Conservation (phyloP, 2,329 filamentous ascomycete genomes). For the Talaromyces verruculosus region DNA sequence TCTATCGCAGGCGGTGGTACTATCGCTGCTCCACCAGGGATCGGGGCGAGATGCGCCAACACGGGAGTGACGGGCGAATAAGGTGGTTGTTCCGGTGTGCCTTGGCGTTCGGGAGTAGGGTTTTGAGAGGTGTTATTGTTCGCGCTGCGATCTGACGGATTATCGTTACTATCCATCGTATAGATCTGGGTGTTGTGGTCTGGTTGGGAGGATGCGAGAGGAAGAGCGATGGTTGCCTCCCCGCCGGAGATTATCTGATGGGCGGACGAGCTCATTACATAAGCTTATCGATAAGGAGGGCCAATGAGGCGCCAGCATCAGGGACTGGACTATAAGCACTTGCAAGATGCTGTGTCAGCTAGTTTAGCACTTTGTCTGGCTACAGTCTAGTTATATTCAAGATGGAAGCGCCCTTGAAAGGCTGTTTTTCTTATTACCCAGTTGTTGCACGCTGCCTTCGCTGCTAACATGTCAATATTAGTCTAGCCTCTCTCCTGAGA, state of each 20-base stretch:
- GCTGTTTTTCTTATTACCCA: too few species aligned
- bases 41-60: slow-evolving; percentile 38
- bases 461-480: too few species aligned
- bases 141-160: slow-evolving; percentile 14
- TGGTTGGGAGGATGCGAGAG: background rate
- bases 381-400: too few species aligned
- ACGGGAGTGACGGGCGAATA: slow-evolving; percentile 51
- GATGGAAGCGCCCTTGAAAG: too few species aligned
- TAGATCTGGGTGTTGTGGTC: background rate
- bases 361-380: too few species aligned
- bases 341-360: too few species aligned
- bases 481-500: background rate
- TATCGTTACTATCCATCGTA: slow-evolving; percentile 8
- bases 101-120: slow-evolving; percentile 29
- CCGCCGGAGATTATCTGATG: slow-evolving; percentile 4
- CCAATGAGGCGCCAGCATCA: too few species aligned
- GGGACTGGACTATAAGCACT: too few species aligned
- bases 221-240: background rate
- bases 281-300: slow-evolving; percentile 11
- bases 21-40: slow-evolving; percentile 32
- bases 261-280: background rate
- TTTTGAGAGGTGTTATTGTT: slow-evolving; percentile 26
- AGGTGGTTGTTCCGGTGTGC: slow-evolving; percentile 46
- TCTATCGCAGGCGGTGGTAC: slow-evolving; percentile 36
- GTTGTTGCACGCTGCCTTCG: too few species aligned